These are phyloP conservation scores for Neurospora africana DNA, from an alignment of 495 filamentous ascomycete species.

Conservation along the genomic window DNA sequence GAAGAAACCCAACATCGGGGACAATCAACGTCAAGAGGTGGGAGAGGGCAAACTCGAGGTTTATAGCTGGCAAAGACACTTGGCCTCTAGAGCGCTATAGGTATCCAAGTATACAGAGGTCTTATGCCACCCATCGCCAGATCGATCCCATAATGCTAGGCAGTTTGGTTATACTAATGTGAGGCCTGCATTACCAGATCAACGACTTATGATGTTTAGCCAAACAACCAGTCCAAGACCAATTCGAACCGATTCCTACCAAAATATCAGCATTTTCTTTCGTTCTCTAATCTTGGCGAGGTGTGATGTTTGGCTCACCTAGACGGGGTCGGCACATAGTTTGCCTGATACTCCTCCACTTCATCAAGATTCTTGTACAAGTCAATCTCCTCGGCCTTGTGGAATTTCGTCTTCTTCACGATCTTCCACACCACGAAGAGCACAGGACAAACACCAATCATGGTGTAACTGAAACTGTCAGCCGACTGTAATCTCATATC, in stretches of 20 bases:
- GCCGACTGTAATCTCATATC: background rate
- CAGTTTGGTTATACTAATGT: too few species aligned
- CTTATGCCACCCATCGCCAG: background rate
- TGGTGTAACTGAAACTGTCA: conserved; percentile 41
- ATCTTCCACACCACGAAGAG: conserved; percentile 65
- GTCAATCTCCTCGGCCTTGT: conserved; percentile 51
- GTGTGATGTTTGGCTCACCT: conserved; percentile 47
- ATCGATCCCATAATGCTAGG: background rate
- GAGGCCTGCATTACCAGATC: background rate
- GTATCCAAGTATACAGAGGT: background rate
- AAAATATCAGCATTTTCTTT: conserved; percentile 1
- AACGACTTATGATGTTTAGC: conserved; percentile 3
- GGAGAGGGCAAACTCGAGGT: background rate
- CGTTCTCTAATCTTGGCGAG: too few species aligned
- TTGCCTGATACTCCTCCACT: conserved; percentile 63
- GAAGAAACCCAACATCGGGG: background rate
- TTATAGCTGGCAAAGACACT: background rate
- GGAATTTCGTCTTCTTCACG: conserved; percentile 49
- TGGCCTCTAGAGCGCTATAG: background rate
- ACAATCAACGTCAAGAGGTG: background rate
- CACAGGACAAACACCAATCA: conserved; percentile 55
- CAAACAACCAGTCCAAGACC: conserved; percentile 18
- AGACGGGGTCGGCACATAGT: conserved; percentile 47
- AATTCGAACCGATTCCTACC: conserved; percentile 18
- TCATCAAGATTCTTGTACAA: conserved; percentile 52